These are phyloP conservation scores for Phytophthora sp. DNA, from an alignment of 352 stramenopile species.

Conservation along the genomic window DNA sequence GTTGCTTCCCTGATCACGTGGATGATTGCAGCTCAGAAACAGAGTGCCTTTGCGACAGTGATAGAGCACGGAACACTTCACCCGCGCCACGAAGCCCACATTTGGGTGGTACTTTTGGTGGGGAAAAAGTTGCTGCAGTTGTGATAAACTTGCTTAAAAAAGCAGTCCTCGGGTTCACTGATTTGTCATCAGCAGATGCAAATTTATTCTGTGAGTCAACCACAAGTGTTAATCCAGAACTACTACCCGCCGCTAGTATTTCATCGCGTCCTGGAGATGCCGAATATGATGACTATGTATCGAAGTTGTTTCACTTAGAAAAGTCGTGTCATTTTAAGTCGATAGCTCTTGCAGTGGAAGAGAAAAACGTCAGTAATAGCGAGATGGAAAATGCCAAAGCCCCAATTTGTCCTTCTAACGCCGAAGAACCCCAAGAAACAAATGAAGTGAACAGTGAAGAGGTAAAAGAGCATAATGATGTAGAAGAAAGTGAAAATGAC, in stretches of 20 bases:
- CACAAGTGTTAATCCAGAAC: constrained; percentile 1
- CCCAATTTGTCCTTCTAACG: neutral
- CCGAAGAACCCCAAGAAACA: neutral
- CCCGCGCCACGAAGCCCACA: neutral
- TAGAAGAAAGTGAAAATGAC: neutral
- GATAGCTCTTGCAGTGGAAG: neutral
- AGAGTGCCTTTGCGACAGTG: neutral
- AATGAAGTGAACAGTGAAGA: neutral
- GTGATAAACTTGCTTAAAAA: constrained; percentile 38
- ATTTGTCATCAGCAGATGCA: constrained; percentile 2
- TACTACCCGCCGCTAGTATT: neutral
- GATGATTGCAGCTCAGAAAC: neutral
- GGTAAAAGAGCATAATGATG: neutral
- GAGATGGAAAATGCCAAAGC: neutral
- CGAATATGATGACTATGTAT: constrained; percentile 46
- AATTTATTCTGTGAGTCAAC: neutral
- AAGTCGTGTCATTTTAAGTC: constrained; percentile 39
- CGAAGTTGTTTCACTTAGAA: constrained; percentile 31
- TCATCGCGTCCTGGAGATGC: constrained; percentile 29
- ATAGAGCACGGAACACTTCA: neutral
- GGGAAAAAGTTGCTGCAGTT: constrained; percentile 21
- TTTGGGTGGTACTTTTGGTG: constrained; percentile 3
- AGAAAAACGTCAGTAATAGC: neutral
- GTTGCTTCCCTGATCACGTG: neutral
- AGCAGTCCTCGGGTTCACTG: constrained; percentile 24